These are phyloP conservation scores for Whalleya microplaca DNA, from an alignment of 2,329 filamentous ascomycete species.

Conservation along the genomic window DNA sequence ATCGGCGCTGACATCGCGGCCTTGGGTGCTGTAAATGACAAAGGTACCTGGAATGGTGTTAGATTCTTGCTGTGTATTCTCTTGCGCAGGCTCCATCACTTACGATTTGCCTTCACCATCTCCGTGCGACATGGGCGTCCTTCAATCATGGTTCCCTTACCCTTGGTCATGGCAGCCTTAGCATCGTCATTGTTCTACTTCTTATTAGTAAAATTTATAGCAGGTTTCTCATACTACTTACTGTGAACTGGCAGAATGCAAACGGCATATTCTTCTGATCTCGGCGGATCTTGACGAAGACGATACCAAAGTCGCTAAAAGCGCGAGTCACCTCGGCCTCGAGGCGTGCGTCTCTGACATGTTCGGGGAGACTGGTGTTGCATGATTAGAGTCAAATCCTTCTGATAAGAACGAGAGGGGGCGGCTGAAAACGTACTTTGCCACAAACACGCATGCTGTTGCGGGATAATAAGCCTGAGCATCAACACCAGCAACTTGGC, in stretches of 20 bases:
- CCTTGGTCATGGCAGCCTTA: slow-evolving; percentile 49
- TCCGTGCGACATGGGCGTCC: slow-evolving; percentile 64
- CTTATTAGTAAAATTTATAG: slow-evolving; percentile 29
- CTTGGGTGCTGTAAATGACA: slow-evolving; percentile 48
- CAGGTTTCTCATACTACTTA: slow-evolving; percentile 39
- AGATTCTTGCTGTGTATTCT: slow-evolving; percentile 16
- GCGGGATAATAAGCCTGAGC: slow-evolving; percentile 58
- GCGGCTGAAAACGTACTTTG: slow-evolving; percentile 57
- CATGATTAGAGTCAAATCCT: not conserved
- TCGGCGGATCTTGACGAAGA: slow-evolving; percentile 67
- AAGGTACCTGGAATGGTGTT: slow-evolving; percentile 49
- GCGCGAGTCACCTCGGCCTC: slow-evolving; percentile 54
- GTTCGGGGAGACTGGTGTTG: slow-evolving; percentile 52
- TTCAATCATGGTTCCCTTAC: slow-evolving; percentile 52
- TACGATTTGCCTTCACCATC: slow-evolving; percentile 62
- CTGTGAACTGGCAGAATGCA: slow-evolving; percentile 66
- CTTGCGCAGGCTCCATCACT: slow-evolving; percentile 31
- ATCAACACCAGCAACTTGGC: slow-evolving; percentile 43
- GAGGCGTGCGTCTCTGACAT: slow-evolving; percentile 53
- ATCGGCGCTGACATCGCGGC: slow-evolving; percentile 41
- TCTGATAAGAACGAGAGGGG: not conserved
- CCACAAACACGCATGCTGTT: slow-evolving; percentile 65
- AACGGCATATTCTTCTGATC: slow-evolving; percentile 63
- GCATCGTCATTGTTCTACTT: slow-evolving; percentile 54
- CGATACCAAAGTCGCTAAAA: slow-evolving; percentile 59